These are phyloP conservation scores for Favolaschia claudopus DNA, from an alignment of 768 basidiomycete species.

Conservation along the genomic window DNA sequence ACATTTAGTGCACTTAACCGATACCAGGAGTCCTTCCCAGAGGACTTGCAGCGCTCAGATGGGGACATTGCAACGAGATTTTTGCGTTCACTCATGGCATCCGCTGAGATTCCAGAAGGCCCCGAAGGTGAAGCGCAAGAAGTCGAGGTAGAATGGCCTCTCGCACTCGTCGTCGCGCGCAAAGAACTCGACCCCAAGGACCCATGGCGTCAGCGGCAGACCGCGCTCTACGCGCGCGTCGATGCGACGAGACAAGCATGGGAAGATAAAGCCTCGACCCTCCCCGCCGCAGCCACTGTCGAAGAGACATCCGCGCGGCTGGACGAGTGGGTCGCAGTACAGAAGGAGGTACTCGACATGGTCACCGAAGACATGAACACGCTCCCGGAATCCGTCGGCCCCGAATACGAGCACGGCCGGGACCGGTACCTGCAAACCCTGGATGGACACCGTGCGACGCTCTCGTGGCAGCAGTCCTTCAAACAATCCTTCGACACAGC, in stretches of 20 bases:
- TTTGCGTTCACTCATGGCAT: conserved; percentile 60
- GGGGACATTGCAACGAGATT: conserved; percentile 74
- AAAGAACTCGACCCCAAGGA: conserved; percentile 22
- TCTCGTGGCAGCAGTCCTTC: conserved; percentile 21
- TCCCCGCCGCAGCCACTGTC: background rate
- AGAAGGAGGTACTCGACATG: conserved; percentile 12
- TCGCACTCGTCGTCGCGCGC: conserved; percentile 20
- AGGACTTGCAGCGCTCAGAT: conserved; percentile 54
- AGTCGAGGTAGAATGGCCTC: conserved; percentile 57
- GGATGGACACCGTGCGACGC: background rate
- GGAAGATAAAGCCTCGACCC: background rate
- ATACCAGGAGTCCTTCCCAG: conserved; percentile 68
- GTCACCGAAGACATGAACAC: background rate
- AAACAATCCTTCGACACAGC: conserved; percentile 17
- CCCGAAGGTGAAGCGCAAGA: conserved; percentile 45
- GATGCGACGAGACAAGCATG: background rate
- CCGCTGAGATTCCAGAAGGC: conserved; percentile 38
- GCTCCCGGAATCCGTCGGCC: background rate
- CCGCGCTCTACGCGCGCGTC: background rate
- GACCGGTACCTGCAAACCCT: conserved; percentile 8
- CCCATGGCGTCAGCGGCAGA: conserved; percentile 10
- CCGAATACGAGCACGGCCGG: background rate
- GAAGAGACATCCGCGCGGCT: conserved; percentile 5
- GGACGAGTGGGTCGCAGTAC: conserved; percentile 14
- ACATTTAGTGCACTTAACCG: conserved; percentile 77